Conservation (phyloP, 1,284 basidiomycete genomes). For the Tausonia pullulans region DNA sequence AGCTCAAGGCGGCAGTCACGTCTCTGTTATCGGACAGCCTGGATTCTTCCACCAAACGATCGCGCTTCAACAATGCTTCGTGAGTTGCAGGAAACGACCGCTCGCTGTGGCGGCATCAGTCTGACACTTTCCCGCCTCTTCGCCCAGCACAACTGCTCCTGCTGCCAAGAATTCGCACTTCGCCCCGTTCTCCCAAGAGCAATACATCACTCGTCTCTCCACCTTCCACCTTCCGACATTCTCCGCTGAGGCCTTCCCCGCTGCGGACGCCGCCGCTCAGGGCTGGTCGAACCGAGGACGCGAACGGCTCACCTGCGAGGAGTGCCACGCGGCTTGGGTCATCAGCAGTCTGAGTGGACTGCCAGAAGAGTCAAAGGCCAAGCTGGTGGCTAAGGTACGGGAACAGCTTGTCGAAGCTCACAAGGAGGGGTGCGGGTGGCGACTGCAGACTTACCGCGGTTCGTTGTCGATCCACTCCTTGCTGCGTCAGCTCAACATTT, state of each 20-base stretch:
- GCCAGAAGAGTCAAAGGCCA: background rate
- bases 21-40: background rate
- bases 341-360: background rate
- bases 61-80: too few relatives aligned
- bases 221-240: constrained; percentile 6
- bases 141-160: background rate
- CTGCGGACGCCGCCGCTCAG: background rate
- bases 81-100: too few relatives aligned
- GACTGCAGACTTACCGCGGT: too few relatives aligned
- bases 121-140: background rate
- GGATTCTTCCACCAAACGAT: background rate
- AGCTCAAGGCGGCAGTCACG: background rate
- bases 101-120: too few relatives aligned
- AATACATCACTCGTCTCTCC: background rate
- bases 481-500: too few relatives aligned
- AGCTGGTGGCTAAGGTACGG: background rate
- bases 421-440: background rate
- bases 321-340: background rate
- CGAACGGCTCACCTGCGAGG: background rate
- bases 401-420: background rate
- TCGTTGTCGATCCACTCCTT: too few relatives aligned
- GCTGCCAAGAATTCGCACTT: background rate
- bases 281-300: background rate
- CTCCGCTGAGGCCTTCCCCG: background rate
- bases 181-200: background rate